Evolutionary conservation across 2,329 filamentous ascomycete genomes (phyloP).

Genomic region (Meredithiella fracta): DNA sequence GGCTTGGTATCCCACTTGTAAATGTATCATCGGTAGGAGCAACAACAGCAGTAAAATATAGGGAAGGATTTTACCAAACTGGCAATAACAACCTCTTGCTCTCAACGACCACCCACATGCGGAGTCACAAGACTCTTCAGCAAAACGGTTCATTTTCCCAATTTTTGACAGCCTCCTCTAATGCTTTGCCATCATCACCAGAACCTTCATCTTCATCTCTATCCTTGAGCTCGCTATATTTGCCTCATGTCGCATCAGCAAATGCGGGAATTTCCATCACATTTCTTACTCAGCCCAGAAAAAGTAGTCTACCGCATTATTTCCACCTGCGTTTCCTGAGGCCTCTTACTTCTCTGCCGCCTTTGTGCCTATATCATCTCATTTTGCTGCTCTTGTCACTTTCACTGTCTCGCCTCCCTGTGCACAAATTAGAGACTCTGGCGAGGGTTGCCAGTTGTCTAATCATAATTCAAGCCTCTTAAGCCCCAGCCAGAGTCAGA

Average conservation of each 20-base stretch:
- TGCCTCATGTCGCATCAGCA: too few species aligned
- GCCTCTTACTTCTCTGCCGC: not conserved
- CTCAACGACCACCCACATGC: too few species aligned
- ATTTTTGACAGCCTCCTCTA: not conserved
- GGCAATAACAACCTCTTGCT: too few species aligned
- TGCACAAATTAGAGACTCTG: not conserved
- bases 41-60: not conserved
- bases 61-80: too few species aligned
- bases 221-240: too few species aligned
- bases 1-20: not conserved
- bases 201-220: too few species aligned
- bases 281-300: not conserved
- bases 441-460: not conserved
- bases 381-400: not conserved
- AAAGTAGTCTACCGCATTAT: not conserved
- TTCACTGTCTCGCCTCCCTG: conserved; percentile 5
- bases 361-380: not conserved
- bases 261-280: too few species aligned
- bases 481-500: not conserved
- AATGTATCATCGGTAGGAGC: not conserved
- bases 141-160: too few species aligned
- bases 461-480: not conserved
- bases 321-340: not conserved
- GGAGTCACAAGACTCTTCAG: too few species aligned
- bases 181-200: not conserved